Evolutionary conservation across 495 filamentous ascomycete genomes (phyloP).

Genomic region (Amniculicola lignicola): DNA sequence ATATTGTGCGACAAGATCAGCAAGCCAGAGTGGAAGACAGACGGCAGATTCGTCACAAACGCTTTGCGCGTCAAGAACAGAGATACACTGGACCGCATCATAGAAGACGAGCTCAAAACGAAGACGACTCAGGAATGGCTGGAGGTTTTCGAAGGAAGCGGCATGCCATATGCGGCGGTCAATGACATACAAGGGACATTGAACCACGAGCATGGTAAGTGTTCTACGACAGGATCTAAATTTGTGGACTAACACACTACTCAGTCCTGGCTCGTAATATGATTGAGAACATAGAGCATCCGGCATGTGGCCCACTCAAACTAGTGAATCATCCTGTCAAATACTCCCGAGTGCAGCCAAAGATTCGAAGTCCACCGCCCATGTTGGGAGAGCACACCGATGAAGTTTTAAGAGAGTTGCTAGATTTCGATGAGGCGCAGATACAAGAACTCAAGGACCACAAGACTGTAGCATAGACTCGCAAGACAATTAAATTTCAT

Average conservation of each 20-base stretch:
- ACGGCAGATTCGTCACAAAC: conserved; percentile 38
- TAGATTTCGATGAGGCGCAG: conserved; percentile 32
- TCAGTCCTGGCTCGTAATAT: conserved; percentile 36
- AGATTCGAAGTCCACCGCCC: conserved; percentile 35
- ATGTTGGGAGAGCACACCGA: conserved; percentile 39
- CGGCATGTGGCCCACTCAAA: conserved; percentile 33
- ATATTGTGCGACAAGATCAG: conserved; percentile 35
- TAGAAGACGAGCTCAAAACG: conserved; percentile 36
- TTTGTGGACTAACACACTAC: background rate
- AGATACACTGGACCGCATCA: conserved; percentile 36
- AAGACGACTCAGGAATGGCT: conserved; percentile 40
- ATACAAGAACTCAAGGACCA: conserved; percentile 27
- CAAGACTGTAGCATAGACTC: conserved; percentile 20
- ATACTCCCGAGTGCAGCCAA: conserved; percentile 36
- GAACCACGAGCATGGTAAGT: conserved; percentile 37
- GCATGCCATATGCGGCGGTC: conserved; percentile 39
- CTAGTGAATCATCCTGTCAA: conserved; percentile 40
- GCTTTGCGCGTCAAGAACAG: conserved; percentile 37
- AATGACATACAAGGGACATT: conserved; percentile 40
- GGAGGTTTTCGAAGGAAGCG: conserved; percentile 38
- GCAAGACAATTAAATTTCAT: background rate
- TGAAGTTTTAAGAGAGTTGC: conserved; percentile 37
- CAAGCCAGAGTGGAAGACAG: conserved; percentile 33
- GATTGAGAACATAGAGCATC: conserved; percentile 36
- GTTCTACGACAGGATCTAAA: background rate